A percentile compares a stretch with the other conserved stretches of the same genome.
phyloP scores from a whole-genome alignment of 352 stramenopile genomes.

The Phytophthora quininea region DNA sequence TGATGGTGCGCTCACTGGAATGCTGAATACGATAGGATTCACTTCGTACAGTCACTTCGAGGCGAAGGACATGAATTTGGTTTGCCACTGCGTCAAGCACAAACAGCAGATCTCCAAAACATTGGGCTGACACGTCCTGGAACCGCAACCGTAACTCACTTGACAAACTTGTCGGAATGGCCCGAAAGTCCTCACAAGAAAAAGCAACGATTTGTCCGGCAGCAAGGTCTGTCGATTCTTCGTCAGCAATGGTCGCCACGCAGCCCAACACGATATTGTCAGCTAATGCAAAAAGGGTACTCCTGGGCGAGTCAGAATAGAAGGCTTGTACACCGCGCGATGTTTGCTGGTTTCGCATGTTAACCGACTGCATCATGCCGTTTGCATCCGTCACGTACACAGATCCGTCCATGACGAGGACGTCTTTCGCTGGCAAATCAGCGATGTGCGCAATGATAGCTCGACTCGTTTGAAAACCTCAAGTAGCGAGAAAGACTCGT shows the following conservation, averaged over 20 bases:
- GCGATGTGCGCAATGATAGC: constrained; percentile 27
- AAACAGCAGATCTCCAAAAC: constrained; percentile 39
- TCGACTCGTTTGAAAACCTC: constrained; percentile 39
- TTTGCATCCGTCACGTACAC: constrained; percentile 43
- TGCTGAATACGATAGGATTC: constrained; percentile 63
- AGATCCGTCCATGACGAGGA: constrained; percentile 29
- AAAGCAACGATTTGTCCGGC: constrained; percentile 22
- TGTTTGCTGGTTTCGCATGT: constrained; percentile 51
- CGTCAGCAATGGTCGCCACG: background rate
- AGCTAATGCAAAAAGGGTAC: constrained; percentile 29
- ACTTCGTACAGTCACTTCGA: constrained; percentile 51
- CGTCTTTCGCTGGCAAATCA: constrained; percentile 24
- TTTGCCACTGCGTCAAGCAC: constrained; percentile 22
- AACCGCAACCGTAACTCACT: constrained; percentile 13
- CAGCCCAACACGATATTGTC: constrained; percentile 45
- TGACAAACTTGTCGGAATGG: constrained; percentile 33
- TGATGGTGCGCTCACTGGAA: constrained; percentile 28
- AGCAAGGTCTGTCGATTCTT: background rate
- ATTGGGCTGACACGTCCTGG: constrained; percentile 17
- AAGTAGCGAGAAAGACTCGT: constrained; percentile 26
- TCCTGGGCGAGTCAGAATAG: constrained; percentile 1
- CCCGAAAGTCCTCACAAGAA: constrained; percentile 46
- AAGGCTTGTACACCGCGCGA: constrained; percentile 33
- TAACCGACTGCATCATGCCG: constrained; percentile 46
- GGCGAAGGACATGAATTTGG: constrained; percentile 21